A percentile compares a stretch with the other conserved stretches of the same genome.
Evolutionary conservation across 768 basidiomycete species (phyloP).

Genomic region (Pleurotus platypus): DNA sequence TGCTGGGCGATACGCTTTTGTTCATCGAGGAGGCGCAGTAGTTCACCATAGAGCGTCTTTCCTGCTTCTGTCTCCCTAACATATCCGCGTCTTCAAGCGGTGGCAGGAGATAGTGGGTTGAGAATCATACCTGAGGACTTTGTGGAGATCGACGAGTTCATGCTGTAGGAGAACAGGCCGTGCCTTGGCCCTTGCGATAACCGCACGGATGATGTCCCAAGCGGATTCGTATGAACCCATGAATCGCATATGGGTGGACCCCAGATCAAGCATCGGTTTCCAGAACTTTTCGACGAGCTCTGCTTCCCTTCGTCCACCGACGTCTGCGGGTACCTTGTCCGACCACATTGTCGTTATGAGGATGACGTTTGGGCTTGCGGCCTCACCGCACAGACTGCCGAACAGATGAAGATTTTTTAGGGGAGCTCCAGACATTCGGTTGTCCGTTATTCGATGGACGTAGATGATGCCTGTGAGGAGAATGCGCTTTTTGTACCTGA

Average conservation of each 20-base stretch:
- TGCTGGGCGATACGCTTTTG: conserved; percentile 13
- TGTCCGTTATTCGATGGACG: conserved; percentile 20
- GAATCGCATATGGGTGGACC: conserved; percentile 7
- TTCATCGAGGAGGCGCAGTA: conserved; percentile 7
- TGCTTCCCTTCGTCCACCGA: conserved; percentile 5
- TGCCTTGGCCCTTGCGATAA: conserved; percentile 4
- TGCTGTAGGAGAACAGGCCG: conserved; percentile 10
- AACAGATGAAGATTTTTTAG: conserved; percentile 26
- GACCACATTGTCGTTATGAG: conserved; percentile 30
- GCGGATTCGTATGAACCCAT: conserved; percentile 5
- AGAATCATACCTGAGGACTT: conserved; percentile 11
- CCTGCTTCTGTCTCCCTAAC: conserved; percentile 10
- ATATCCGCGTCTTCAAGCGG: not conserved
- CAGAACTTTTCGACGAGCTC: conserved; percentile 8
- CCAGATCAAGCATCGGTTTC: conserved; percentile 7
- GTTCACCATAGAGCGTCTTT: not conserved
- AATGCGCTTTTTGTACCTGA: conserved; percentile 14
- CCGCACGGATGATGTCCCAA: conserved; percentile 6
- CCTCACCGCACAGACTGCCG: conserved; percentile 17
- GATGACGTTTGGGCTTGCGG: conserved; percentile 20
- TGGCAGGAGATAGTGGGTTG: not conserved
- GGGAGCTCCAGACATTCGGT: conserved; percentile 23
- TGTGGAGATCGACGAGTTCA: conserved; percentile 9
- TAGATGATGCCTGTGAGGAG: conserved; percentile 25
- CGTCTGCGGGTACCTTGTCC: conserved; percentile 25